Conservation (phyloP, 257 asterid species). For the Nyctanthes arbortristis region DNA sequence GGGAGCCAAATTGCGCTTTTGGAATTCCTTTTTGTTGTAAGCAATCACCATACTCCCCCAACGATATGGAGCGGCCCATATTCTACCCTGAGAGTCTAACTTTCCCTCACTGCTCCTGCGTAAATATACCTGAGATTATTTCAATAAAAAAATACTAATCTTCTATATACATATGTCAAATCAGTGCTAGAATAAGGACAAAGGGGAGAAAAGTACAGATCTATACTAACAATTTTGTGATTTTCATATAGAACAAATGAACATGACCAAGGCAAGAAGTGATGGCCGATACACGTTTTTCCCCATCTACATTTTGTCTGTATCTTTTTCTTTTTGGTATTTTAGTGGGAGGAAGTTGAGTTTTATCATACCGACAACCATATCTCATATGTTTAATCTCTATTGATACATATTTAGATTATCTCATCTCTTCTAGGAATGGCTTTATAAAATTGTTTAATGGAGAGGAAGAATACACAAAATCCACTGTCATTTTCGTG, state of each 20-base stretch:
- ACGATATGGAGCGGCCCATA: conserved; percentile 94
- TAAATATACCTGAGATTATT: conserved; percentile 90
- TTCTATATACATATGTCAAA: conserved; percentile 27
- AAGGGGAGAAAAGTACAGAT: background rate
- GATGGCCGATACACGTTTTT: conserved; percentile 2
- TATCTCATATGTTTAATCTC: background rate
- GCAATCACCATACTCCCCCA: conserved; percentile 98
- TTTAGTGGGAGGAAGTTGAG: background rate
- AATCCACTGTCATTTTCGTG: background rate
- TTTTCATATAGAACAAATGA: conserved; percentile 4
- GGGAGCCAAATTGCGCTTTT: conserved; percentile 66
- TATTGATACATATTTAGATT: background rate
- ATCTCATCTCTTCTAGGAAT: background rate
- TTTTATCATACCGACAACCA: background rate
- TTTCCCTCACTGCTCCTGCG: conserved; percentile 91
- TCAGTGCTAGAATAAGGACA: conserved; percentile 12
- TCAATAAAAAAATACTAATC: conserved; percentile 40
- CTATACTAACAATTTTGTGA: background rate
- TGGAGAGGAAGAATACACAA: no score
- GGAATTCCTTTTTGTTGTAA: conserved; percentile 72
- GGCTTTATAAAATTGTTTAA: background rate
- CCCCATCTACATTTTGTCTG: background rate
- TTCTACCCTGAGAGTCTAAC: conserved; percentile 64
- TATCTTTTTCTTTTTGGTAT: background rate
- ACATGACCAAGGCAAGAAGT: background rate